Evolutionary conservation across 139 green algal species (phyloP), one percentile per base, ranked within the genome.

Genomic region (Micractinium conductrix): DNA sequence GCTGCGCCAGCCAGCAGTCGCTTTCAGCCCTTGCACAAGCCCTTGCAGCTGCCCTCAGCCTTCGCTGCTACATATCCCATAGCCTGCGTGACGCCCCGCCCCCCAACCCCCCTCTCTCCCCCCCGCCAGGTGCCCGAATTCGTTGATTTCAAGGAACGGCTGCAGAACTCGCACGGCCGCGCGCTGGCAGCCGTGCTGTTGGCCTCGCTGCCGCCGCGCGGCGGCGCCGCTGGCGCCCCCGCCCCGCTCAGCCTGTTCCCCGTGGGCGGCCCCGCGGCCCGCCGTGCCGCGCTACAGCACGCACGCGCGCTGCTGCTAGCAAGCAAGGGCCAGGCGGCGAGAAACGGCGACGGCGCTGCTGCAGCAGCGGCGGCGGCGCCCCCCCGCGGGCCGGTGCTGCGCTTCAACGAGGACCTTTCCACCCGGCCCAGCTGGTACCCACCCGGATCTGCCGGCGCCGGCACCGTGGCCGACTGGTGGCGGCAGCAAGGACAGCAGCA

Each of bases 351-450:
- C 19, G 33, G 33, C 42, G 65, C 5, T 2, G 55, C 21, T 5
- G 73, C 26, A 9, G 73, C 42, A 10, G 63, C 10, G 30, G 44
- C 43, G 19, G 19, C 0, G 44, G 28, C 53, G 2, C n/a, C 26
- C 14, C 26, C 53, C 53, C 26, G 19, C 7, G 38, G 72, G 1
- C 28, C 72, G 28, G 44, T 42, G 53, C 81, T 95, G 67, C 84
- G 91, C 0, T 97, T 95, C 85, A 95, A 97, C 63, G 92, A 94
- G 53, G 94, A 98, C 81, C 87, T 98, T 9, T 80, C 73, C 26
- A 91, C 83, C 0, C 84, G 95, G 22, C 91, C 94, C n/a, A 44
- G 69, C 3, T 98, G 94, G 94, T 86, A 91, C 82, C 92, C 89
- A 22, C 94, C 92, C 24, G 40, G 38, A 28, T 37, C 74, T 30